Conservation (phyloP, 2,329 filamentous ascomycete species). For the Dactylellina cionopaga region DNA sequence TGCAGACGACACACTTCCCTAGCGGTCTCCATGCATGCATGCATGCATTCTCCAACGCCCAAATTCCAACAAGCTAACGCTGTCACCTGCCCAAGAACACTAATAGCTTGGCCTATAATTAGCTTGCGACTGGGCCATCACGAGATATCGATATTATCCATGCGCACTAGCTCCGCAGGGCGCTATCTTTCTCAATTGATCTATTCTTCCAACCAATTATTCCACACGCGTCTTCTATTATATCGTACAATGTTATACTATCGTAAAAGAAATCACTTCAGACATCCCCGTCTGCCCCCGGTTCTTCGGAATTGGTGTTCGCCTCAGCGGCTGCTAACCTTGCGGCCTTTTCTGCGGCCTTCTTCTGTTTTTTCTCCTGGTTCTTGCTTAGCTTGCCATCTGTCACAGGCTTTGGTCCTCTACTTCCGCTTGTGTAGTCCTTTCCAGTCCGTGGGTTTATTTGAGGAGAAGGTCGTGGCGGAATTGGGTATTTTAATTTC, state of each 20-base stretch:
- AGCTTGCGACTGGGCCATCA: too few species aligned
- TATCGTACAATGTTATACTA: constrained; percentile 18
- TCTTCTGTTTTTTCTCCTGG: constrained; percentile 48
- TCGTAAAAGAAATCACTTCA: constrained; percentile 7
- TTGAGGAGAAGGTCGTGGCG: constrained; percentile 38
- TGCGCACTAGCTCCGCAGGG: too few species aligned
- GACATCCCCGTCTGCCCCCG: background rate
- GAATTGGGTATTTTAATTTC: constrained; percentile 69
- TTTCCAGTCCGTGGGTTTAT: constrained; percentile 41
- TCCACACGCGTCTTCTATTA: constrained; percentile 25
- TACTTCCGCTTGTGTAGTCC: constrained; percentile 40
- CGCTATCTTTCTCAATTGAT: too few species aligned
- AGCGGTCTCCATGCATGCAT: background rate
- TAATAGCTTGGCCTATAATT: too few species aligned
- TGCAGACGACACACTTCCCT: background rate
- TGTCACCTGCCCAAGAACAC: too few species aligned
- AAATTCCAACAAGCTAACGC: constrained; percentile 1
- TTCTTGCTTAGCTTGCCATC: constrained; percentile 46
- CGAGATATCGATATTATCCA: too few species aligned
- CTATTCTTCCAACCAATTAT: too few species aligned
- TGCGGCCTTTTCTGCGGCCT: constrained; percentile 46
- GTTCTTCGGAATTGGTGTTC: background rate
- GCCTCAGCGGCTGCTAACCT: constrained; percentile 10
- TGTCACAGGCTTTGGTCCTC: constrained; percentile 19
- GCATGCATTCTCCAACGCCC: background rate